Evolutionary conservation across 2,329 filamentous ascomycete genomes (phyloP), one percentile per base, ranked within the genome.

Genomic region (Phoma sp.): DNA sequence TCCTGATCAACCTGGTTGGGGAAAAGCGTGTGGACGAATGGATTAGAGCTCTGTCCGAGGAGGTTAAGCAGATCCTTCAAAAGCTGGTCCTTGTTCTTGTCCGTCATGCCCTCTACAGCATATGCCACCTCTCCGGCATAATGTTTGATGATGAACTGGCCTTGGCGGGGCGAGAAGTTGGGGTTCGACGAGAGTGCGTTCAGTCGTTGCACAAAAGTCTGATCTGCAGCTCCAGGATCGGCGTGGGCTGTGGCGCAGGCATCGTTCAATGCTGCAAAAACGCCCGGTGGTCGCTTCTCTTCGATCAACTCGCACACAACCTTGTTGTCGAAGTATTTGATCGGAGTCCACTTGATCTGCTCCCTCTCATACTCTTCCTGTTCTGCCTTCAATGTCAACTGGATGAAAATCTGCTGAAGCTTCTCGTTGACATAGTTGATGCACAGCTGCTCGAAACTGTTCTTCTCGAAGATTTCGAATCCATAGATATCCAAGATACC

Each of bases 381-480:
- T 75, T 99, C 95, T 0, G 95, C 89, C 80, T 96, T 96, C 59
- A 99, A 78, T 0, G 95, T 99, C 66, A 99, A 81, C 76, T 99
- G 95, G 65, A 99, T 99, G 73, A 99, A 99, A 68, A 99, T 98
- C 72, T 99, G 95, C 77, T 99, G 95, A 53, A 99, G 85, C 75
- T 97, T 99, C 75, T 99, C 95, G 77, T 99, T 99, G 58, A 96
- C 98, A 77, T 99, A 99, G 77, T 99, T 99, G 83, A 99, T 99
- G 80, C 95, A 99, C 5, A 99, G 83, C 75, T 99, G 95, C 74
- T 99, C 95, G 69, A 99, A 99, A 79, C 93, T 97, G 79, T 99
- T 99, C 68, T 91, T 86, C 65, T 99, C 93, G 67, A 99, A 99
- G 64, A 99, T 99, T 73, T 99, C 95, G 70, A 99, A 99, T 2